phyloP scores from a whole-genome alignment of 2,329 filamentous ascomycete genomes.

The Didymella pomorum region DNA sequence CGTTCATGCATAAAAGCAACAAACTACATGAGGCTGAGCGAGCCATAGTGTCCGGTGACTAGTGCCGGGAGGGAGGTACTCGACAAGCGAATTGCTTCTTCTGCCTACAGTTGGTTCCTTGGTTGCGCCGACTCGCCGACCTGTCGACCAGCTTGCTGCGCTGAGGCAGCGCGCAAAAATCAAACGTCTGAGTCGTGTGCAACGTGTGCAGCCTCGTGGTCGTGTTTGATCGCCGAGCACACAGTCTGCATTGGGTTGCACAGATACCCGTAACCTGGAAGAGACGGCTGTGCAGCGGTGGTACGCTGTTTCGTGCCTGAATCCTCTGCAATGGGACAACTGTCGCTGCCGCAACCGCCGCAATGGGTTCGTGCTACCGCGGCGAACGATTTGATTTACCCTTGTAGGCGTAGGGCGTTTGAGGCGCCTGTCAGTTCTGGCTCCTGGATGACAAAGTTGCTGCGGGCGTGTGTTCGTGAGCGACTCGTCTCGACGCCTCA shows the following conservation, averaged over 20 bases:
- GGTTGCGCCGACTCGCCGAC: constrained; percentile 14
- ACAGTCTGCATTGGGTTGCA: constrained; percentile 24
- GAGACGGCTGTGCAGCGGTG: constrained; percentile 23
- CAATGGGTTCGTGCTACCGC: constrained; percentile 26
- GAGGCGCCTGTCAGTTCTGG: constrained; percentile 34
- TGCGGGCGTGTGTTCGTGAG: constrained; percentile 5
- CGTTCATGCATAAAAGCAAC: constrained; percentile 32
- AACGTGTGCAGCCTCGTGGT: constrained; percentile 28
- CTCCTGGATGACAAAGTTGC: constrained; percentile 20
- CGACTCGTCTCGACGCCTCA: constrained; percentile 7
- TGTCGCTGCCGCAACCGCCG: constrained; percentile 24
- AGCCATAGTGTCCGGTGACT: constrained; percentile 18
- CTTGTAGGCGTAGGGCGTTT: constrained; percentile 22
- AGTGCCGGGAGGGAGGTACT: constrained; percentile 9
- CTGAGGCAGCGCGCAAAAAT: constrained; percentile 1
- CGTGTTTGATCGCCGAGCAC: constrained; percentile 35
- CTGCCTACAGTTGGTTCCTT: neutral
- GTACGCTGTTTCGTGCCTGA: constrained; percentile 19
- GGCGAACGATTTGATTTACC: constrained; percentile 20
- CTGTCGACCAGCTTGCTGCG: constrained; percentile 10
- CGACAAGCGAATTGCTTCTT: constrained; percentile 22
- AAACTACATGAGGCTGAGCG: constrained; percentile 19
- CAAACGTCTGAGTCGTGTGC: constrained; percentile 16
- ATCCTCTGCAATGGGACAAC: constrained; percentile 22
- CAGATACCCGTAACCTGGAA: constrained; percentile 25